Evolutionary conservation across 2,329 filamentous ascomycete species (phyloP), one percentile per base, ranked within the genome.

Genomic region (Lachnellula suecica): DNA sequence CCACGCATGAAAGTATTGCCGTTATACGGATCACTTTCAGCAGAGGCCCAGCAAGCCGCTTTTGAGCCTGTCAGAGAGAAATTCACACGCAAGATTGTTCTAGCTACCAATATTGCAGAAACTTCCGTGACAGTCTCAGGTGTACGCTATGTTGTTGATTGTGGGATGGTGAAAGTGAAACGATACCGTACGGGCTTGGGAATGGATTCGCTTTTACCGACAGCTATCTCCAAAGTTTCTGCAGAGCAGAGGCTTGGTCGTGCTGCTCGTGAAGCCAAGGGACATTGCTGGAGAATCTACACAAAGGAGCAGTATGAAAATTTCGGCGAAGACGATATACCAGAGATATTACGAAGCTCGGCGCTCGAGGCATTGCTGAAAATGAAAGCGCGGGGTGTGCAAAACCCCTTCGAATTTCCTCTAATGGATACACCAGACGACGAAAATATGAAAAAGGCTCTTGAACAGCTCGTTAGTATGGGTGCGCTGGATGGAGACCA

Each of bases 71-170:
- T 88, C 20, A 83, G 83, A 50, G 81, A 84, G 2, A 78, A 78
- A n/a, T 81, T 79, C 51, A 95, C 90, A 0, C 82, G 94, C 40
- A 97, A 97, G 66, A 80, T 97, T 11, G 91, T 99, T 0, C 75
- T 99, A 1, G 87, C 92, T 0, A 99, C 94, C 13, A 99, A 99
- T 65, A 97, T 99, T 63, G 94, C 94, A n/a, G 94, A 99, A 70
- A 97, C 94, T 0, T 97, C 94, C 1, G 89, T 99, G 53, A 99
- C 94, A 0, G 92, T 99, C 0, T 88, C 93, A 0, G 94, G 94
- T 2, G 91, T 99, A 6, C 84, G 90, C 4, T 94, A 88, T 62
- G 93, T 99, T 9, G 81, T 99, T 19, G 94, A 99, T 66, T 89
- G 89, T 50, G 94, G 94, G 42, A 97, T 97, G 65, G 89, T 89